Evolutionary conservation across 768 basidiomycete genomes (phyloP).

Genomic region (Pleurotus eryngii): DNA sequence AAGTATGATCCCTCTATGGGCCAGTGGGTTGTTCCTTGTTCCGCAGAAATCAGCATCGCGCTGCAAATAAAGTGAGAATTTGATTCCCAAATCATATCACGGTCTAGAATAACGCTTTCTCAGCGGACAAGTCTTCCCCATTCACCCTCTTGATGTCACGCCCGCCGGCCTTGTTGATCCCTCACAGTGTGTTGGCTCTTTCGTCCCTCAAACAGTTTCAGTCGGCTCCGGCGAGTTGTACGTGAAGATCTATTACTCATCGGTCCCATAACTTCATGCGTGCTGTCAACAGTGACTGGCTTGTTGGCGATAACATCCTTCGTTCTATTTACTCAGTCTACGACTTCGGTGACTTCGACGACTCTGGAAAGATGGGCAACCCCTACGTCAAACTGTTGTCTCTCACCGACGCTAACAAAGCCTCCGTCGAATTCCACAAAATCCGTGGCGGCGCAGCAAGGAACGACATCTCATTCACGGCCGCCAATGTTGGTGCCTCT

Average conservation of each 20-base stretch:
- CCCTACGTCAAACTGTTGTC: constrained; percentile 78
- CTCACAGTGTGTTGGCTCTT: constrained; percentile 66
- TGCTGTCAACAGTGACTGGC: constrained; percentile 61
- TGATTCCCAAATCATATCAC: neutral
- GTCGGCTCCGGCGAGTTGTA: constrained; percentile 69
- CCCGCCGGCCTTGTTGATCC: constrained; percentile 43
- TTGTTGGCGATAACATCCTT: constrained; percentile 79
- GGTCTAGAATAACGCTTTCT: constrained; percentile 12
- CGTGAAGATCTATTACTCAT: constrained; percentile 19
- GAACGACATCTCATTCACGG: constrained; percentile 67
- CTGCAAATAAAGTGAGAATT: constrained; percentile 67
- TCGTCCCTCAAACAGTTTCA: constrained; percentile 60
- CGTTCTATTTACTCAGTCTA: constrained; percentile 82
- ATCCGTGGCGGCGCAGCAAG: constrained; percentile 62
- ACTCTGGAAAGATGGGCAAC: constrained; percentile 60
- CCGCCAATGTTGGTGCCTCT: constrained; percentile 37
- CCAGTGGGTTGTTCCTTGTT: constrained; percentile 75
- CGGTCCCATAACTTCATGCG: constrained; percentile 1
- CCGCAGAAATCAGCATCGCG: constrained; percentile 72
- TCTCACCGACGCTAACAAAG: constrained; percentile 63
- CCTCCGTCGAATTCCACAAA: constrained; percentile 67
- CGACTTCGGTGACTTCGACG: constrained; percentile 78
- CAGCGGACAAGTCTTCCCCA: constrained; percentile 70
- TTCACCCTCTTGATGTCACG: constrained; percentile 78
- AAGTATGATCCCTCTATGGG: constrained; percentile 45